phyloP scores from a whole-genome alignment of 345 rosid species.

The Psidium friedrichsthalianum region DNA sequence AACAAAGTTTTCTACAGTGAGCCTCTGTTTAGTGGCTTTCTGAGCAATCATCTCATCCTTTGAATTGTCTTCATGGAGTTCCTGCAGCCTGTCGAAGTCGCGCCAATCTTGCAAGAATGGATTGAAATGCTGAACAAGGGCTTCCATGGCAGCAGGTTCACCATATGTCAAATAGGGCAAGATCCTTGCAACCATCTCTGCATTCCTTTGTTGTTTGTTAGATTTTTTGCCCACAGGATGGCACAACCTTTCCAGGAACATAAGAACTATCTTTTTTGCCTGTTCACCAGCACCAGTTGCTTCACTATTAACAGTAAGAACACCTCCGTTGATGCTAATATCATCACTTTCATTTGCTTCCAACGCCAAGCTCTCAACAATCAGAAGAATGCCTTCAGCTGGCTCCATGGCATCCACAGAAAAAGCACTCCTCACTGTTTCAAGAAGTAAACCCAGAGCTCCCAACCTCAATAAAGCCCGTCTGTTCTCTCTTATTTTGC shows the following conservation, averaged over 20 bases:
- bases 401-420: slow-evolving; percentile 99
- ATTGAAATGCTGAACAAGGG: slow-evolving; percentile 79
- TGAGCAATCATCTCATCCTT: slow-evolving; percentile 61
- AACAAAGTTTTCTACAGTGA: slow-evolving; percentile 81
- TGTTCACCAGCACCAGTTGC: slow-evolving; percentile 84
- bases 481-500: slow-evolving; percentile 92
- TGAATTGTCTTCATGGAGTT: slow-evolving; percentile 54
- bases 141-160: slow-evolving; percentile 99
- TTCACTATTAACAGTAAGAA: slow-evolving; percentile 70
- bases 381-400: slow-evolving; percentile 96
- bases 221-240: slow-evolving; percentile 92
- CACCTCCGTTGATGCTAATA: slow-evolving; percentile 66
- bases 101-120: slow-evolving; percentile 86
- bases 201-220: slow-evolving; percentile 92
- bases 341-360: slow-evolving; percentile 94
- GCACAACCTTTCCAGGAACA: slow-evolving; percentile 89
- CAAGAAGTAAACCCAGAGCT: slow-evolving; percentile 92
- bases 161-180: slow-evolving; percentile 97
- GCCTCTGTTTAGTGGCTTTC: slow-evolving; percentile 68
- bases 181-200: slow-evolving; percentile 99
- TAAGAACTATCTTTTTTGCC: slow-evolving; percentile 94
- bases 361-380: slow-evolving; percentile 87
- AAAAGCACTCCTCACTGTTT: slow-evolving; percentile 94
- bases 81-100: slow-evolving; percentile 71
- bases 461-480: slow-evolving; percentile 74